Base-by-base conservation (phyloP, 495 filamentous ascomycete species). In the Podospora appendiculata region DNA sequence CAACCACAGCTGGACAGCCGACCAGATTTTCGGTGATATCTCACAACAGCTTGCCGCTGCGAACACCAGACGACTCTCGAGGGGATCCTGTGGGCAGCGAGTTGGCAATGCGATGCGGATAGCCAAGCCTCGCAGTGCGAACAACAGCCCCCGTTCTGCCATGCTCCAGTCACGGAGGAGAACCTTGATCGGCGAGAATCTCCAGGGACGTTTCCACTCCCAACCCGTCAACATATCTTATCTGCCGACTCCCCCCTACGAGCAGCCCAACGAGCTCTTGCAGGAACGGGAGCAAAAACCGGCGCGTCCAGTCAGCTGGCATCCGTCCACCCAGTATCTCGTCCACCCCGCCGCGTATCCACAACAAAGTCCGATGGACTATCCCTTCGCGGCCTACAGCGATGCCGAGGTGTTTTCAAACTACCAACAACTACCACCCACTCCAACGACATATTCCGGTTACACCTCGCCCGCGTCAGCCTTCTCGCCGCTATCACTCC, bases 221-320 rank as follows among this genome's bases (percentile, higher is more conserved):
- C 70, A 70, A 50, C 65, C 56, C 16, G 51, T 70, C 39, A 67
- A 74, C 48, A 64, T 69, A 16, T 50, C 59, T 32, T 58, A 68
- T 10, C 46, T 70, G 13, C 61, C 69, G 14, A 58, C 61, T 7
- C 64, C 56, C 4, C 53, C 58, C n/a, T 56, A 54, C 19, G 55
- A 63, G 53, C 51, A 59, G 46, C 51, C 60, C 54, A 57, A 56
- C 65, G 54, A 66, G 54, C 42, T 61, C 56, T 49, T 58, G 51
- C 54, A 67, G 50, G 63, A 68, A 32, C 56, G 55, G n/a, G 55
- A 64, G 41, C 62, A 54, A 53, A 64, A 58, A 45, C 65, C 59
- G 50, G 62, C 54, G 43, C 66, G 86, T 12, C 86, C 85, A 17
- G 77, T 83, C 25, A 88, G 84, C 61, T 89, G 86, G 86, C 85